These are phyloP conservation scores for Pyrus hybrid DNA, from an alignment of 331 rosid genomes.

Conservation along the genomic window DNA sequence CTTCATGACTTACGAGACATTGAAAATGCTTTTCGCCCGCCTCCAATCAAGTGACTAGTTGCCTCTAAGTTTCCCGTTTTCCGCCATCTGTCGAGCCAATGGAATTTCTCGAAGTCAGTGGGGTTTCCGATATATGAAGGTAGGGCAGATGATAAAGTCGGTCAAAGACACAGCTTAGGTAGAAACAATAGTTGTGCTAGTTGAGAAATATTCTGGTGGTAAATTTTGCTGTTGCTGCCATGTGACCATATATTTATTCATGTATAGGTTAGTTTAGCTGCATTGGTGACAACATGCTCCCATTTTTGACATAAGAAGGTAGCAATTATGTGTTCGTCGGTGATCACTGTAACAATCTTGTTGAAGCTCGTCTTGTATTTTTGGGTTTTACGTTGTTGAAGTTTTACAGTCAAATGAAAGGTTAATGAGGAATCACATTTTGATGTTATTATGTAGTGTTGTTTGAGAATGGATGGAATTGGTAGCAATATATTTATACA, in stretches of 20 bases:
- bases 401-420: neutral
- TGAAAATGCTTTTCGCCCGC: conserved; percentile 38
- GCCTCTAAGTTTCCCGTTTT: neutral
- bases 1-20: conserved; percentile 74
- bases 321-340: conserved; percentile 11
- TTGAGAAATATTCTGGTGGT: conserved; percentile 26
- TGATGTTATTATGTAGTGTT: too few species aligned
- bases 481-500: too few species aligned
- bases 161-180: conserved; percentile 3
- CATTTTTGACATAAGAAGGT: conserved; percentile 11
- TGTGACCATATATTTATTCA: neutral
- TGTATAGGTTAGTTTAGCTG: conserved; percentile 19
- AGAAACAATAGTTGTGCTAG: neutral
- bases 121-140: neutral
- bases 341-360: conserved; percentile 11
- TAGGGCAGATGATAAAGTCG: neutral
- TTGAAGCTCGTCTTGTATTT: neutral
- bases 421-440: neutral
- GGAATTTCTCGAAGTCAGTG: neutral
- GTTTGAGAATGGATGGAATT: too few species aligned
- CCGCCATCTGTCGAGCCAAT: neutral
- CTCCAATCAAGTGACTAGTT: conserved; percentile 22
- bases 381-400: neutral
- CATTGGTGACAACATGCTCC: conserved; percentile 14
- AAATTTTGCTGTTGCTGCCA: conserved; percentile 46